Conservation (phyloP, 768 basidiomycete genomes). For the Trametes maxima region DNA sequence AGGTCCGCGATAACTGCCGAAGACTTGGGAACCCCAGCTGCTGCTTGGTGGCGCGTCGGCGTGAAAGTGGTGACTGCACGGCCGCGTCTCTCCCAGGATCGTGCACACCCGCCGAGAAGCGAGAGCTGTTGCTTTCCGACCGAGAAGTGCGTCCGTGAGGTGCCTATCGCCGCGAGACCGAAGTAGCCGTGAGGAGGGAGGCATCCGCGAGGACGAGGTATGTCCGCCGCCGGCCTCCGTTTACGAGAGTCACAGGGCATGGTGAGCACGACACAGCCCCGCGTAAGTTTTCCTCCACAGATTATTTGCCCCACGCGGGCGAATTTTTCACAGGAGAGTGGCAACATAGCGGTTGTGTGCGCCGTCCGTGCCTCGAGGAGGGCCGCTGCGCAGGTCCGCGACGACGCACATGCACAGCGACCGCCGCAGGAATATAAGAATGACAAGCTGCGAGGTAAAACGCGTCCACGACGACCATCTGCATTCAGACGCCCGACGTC, state of each 20-base stretch:
- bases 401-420: too few relatives aligned
- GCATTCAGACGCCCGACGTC: background rate
- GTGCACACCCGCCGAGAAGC: constrained; percentile 1
- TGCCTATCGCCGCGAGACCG: background rate
- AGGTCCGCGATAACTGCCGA: background rate
- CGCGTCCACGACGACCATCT: background rate
- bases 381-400: too few relatives aligned
- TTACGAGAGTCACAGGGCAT: too few relatives aligned
- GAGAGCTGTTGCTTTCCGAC: background rate
- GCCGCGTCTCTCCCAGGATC: background rate
- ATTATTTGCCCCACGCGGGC: too few relatives aligned
- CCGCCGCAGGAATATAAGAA: too few relatives aligned
- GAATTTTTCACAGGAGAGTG: too few relatives aligned
- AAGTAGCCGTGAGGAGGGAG: background rate
- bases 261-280: too few relatives aligned
- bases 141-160: background rate
- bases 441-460: background rate
- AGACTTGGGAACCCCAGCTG: background rate
- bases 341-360: too few relatives aligned
- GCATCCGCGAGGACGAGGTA: background rate
- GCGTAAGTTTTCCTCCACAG: too few relatives aligned
- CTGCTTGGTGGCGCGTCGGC: background rate
- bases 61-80: background rate
- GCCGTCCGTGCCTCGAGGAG: too few relatives aligned
- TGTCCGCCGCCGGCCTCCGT: background rate